Evolutionary conservation across 2,329 filamentous ascomycete species (phyloP), one percentile per base, ranked within the genome.

Genomic region (Penicillium sumatraense): DNA sequence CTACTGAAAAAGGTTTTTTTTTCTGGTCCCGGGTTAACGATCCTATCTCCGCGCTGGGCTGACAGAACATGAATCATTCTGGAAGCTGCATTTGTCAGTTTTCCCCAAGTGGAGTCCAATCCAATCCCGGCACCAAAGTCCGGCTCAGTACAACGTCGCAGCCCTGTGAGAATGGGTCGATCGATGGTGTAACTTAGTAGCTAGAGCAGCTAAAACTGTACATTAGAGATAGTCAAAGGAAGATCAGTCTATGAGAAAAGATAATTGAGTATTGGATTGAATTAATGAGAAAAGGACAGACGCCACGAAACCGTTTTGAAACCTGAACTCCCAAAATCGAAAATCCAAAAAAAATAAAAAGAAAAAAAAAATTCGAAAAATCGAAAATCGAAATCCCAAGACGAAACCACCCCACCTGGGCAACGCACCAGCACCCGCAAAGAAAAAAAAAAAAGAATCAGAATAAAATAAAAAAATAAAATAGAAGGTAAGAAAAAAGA

Each of bases 371-470:
- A n/a, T n/a, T n/a, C n/a, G n/a, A n/a, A n/a, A n/a, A n/a, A n/a
- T n/a, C n/a, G n/a, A n/a, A n/a, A n/a, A n/a, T 35, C 51, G 63
- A 59, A 53, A 64, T 23, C n/a, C 62, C 62, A 59, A 54, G 64
- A 59, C 52, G 35, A 61, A 29, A 49, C 53, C 52, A 38, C 47
- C 42, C 41, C 23, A 14, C 13, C 24, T n/a, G n/a, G n/a, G n/a
- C n/a, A n/a, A n/a, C n/a, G n/a, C n/a, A n/a, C n/a, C n/a, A n/a
- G n/a, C n/a, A n/a, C n/a, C n/a, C n/a, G n/a, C n/a, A n/a, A n/a
- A n/a, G n/a, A n/a, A n/a, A n/a, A n/a, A n/a, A n/a, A n/a, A n/a
- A n/a, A n/a, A n/a, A n/a, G n/a, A n/a, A n/a, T 29, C 7, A 29
- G 11, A 29, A 33, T 14, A 5, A 33, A 14, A 33, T 3, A 33